Evolutionary conservation across 2,329 filamentous ascomycete species (phyloP), one percentile per base, ranked within the genome.

Genomic region (Penicillium sp.): DNA sequence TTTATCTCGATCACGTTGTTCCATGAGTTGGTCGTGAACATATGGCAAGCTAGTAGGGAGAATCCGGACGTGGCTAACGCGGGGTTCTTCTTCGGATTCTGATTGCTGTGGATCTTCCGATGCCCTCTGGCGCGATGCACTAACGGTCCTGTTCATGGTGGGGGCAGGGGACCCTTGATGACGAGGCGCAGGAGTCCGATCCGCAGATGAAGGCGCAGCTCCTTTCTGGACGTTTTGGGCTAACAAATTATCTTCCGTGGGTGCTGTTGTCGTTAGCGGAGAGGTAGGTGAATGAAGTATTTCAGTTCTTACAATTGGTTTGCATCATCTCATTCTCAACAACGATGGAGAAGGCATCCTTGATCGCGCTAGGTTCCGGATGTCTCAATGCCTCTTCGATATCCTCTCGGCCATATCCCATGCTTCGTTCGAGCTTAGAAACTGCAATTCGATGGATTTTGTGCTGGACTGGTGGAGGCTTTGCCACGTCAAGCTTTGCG

Each of bases 301-400:
- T 19, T 9, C 38, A 44, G 6, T 31, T 86, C 90, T 86, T 81
- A 96, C 91, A 92, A 73, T 92, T 96, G 55, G 88, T 88, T 74
- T 93, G 90, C 93, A 97, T 97, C 73, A 97, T 85, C 75, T 97
- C 94, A 73, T 97, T 97, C 76, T 99, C 94, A 53, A 93, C 87
- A 27, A 99, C 91, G 73, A 99, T 99, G 77, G 97, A 88, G 78
- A 97, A 99, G 1, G 94, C 94, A 77, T 99, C 94, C 78, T 99
- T 99, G 81, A 99, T 97, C 12, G 94, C 93, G 58, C 93, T 97
- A 13, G 94, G 94, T 73, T 99, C 94, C 53, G 94, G 87, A 56
- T 91, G 92, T 69, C 89, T 89, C 61, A 99, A 80, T 23, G 94
- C 93, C 75, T 97, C 94, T 72, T 97, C 90, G 53, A 99, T 93